phyloP scores from a whole-genome alignment of 257 asterid species.

The Nicotiana obtusifolia region DNA sequence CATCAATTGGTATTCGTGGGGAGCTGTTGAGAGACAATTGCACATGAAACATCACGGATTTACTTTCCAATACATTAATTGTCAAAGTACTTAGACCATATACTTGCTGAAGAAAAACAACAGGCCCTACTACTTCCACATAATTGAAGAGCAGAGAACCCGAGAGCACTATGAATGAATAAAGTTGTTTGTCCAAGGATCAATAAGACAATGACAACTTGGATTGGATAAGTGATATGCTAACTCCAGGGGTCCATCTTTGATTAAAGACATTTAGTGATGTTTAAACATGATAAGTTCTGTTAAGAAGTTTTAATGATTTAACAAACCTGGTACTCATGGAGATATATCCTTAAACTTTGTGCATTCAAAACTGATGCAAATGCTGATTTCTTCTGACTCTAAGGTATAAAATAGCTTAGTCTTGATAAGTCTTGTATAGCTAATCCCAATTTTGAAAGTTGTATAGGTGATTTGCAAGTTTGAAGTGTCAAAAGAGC shows the following conservation, averaged over 20 bases:
- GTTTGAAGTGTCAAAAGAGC: neutral
- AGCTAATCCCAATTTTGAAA: too few species aligned
- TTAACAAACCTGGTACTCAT: neutral
- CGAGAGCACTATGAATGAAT: neutral
- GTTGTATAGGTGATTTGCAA: neutral
- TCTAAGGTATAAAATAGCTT: too few species aligned
- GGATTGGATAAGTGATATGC: neutral
- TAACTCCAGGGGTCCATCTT: too few species aligned
- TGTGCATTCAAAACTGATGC: neutral
- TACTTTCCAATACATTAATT: constrained; percentile 10
- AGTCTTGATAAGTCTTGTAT: too few species aligned
- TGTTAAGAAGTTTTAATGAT: neutral
- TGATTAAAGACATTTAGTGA: neutral
- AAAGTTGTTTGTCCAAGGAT: neutral
- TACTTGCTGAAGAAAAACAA: neutral
- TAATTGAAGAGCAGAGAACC: neutral
- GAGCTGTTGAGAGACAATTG: neutral
- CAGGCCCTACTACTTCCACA: constrained; percentile 2
- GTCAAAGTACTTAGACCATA: neutral
- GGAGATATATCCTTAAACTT: neutral
- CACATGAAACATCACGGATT: constrained; percentile 6
- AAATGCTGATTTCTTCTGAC: neutral
- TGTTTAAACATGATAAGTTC: neutral
- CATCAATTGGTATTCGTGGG: too few species aligned
- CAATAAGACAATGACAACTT: constrained; percentile 2